Evolutionary conservation across 2,329 filamentous ascomycete genomes (phyloP).

Genomic region (Corinectria fuckeliana): DNA sequence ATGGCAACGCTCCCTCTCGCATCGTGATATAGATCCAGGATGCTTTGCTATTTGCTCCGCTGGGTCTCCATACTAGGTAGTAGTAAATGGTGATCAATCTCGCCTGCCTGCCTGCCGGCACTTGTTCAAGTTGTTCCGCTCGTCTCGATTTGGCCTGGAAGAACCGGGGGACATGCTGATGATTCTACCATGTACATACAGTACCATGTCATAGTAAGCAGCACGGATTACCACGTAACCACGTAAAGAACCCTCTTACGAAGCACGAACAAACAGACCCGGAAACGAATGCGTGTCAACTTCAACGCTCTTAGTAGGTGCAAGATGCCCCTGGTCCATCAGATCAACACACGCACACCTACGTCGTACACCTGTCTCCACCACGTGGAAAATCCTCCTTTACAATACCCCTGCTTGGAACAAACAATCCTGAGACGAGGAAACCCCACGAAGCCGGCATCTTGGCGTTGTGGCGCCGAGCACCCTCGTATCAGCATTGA

Average conservation of each 20-base stretch:
- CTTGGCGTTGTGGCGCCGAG: neutral
- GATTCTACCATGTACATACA: neutral
- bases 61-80: too few relatives aligned
- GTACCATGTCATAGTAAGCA: too few relatives aligned
- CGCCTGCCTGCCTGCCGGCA: constrained; percentile 6
- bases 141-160: constrained; percentile 5
- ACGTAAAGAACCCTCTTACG: neutral
- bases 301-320: neutral
- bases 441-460: neutral
- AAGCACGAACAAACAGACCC: neutral
- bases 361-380: neutral
- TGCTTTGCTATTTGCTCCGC: neutral
- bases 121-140: neutral
- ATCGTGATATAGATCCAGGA: neutral
- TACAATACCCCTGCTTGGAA: constrained; percentile 1
- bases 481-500: neutral
- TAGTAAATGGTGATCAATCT: constrained; percentile 3
- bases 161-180: neutral
- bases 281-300: neutral
- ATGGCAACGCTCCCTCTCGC: neutral
- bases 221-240: too few relatives aligned
- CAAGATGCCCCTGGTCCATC: too few relatives aligned
- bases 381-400: constrained; percentile 11
- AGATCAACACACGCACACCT: neutral
- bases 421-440: neutral